These are phyloP conservation scores for Cerrena zonata DNA, from an alignment of 1,284 basidiomycete species.

Conservation along the genomic window DNA sequence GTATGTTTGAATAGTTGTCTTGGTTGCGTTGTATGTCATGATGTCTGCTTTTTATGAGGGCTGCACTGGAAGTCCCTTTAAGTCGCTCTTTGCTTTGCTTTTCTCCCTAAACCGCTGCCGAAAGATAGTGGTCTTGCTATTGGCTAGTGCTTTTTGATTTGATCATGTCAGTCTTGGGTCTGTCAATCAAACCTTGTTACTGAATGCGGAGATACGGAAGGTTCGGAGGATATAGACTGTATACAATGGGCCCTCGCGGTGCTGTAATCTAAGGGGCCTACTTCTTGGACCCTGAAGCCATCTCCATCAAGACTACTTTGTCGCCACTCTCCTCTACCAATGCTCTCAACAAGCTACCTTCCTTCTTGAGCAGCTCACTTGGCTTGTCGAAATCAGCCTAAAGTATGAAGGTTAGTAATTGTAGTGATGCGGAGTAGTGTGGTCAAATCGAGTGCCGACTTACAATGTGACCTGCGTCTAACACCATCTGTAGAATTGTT, in stretches of 20 bases:
- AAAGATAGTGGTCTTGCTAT: background rate
- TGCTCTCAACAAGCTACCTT: slow-evolving; percentile 46
- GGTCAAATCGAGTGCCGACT: slow-evolving; percentile 8
- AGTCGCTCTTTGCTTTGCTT: background rate
- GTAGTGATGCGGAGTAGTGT: background rate
- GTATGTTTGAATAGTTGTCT: slow-evolving; percentile 1
- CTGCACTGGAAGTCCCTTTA: background rate
- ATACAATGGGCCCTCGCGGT: too few relatives aligned
- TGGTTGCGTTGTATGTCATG: background rate
- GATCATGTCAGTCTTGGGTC: background rate
- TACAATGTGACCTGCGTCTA: slow-evolving; percentile 34
- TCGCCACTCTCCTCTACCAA: slow-evolving; percentile 59
- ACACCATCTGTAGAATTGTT: slow-evolving; percentile 26
- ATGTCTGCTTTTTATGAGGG: background rate
- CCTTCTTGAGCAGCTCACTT: slow-evolving; percentile 47
- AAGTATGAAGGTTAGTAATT: background rate
- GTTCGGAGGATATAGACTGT: too few relatives aligned
- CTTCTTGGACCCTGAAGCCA: background rate
- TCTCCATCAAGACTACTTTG: slow-evolving; percentile 26
- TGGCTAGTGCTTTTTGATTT: background rate
- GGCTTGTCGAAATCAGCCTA: slow-evolving; percentile 61
- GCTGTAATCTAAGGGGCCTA: background rate
- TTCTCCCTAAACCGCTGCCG: background rate
- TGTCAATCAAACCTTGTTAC: too few relatives aligned
- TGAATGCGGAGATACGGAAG: too few relatives aligned